Percentiles rank a stretch among this genome's conserved stretches.
phyloP scores from a whole-genome alignment of 2,329 filamentous ascomycete species.

The Neofusicoccum ribis region DNA sequence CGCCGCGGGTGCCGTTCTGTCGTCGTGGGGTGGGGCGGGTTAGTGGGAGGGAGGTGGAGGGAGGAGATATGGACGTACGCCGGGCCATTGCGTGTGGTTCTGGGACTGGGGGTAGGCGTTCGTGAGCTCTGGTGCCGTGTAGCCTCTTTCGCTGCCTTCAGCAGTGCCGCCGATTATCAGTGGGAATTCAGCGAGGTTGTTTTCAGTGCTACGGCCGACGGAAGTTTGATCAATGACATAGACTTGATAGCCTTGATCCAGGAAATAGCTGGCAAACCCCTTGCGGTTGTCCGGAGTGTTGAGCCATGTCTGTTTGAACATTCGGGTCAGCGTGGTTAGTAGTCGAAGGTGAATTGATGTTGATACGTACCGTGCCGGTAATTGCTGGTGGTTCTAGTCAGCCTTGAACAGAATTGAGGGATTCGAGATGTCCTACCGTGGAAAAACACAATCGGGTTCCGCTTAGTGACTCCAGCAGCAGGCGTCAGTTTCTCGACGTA shows the following conservation, averaged over 20 bases:
- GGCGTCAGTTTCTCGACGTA: constrained; percentile 55
- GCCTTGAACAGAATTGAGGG: neutral
- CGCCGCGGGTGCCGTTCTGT: constrained; percentile 37
- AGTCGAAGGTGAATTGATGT: neutral
- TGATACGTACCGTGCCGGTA: no score
- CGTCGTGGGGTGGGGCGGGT: no score
- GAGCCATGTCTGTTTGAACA: constrained; percentile 42
- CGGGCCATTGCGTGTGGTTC: constrained; percentile 35
- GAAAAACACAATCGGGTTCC: constrained; percentile 29
- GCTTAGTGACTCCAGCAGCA: constrained; percentile 24
- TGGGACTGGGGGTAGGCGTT: constrained; percentile 21
- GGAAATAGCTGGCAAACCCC: constrained; percentile 52
- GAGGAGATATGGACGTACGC: constrained; percentile 5
- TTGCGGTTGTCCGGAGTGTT: constrained; percentile 50
- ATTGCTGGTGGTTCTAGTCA: no score
- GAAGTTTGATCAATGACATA: constrained; percentile 47
- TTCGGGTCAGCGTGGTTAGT: neutral
- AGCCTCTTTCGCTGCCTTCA: constrained; percentile 11
- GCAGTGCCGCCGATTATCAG: constrained; percentile 9
- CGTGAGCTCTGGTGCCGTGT: constrained; percentile 15
- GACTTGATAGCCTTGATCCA: constrained; percentile 48
- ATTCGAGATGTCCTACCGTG: constrained; percentile 20
- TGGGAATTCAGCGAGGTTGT: neutral
- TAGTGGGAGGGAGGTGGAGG: no score
- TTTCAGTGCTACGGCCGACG: constrained; percentile 31